Base-by-base conservation (phyloP, 2,329 filamentous ascomycete species). In the Paraconiothyrium brasiliense region DNA sequence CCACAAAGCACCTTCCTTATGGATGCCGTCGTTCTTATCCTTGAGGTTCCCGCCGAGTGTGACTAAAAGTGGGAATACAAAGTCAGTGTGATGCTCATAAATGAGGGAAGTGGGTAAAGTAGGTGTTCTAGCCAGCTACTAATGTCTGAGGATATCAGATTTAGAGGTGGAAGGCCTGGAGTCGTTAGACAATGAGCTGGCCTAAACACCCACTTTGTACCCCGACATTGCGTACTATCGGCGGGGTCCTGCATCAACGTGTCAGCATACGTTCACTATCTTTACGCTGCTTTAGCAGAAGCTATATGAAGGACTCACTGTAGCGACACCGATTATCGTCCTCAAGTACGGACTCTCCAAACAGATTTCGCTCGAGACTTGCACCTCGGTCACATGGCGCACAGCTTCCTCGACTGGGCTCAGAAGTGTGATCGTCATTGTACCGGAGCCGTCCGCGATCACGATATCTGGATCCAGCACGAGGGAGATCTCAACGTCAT, bases 331-430 rank as follows among this genome's bases (percentile, higher is more conserved):
- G 44, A 64, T 54, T 11, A 65, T n/a, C 6, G 57, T 22, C 9
- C 46, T 55, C 2, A 68, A 43, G 32, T 61, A 68, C 4, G 22
- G 34, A 13, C 64, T 65, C 39, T 60, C 57, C 32, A 35, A 39
- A 43, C 64, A 67, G 20, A 46, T 48, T 2, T 58, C 35, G 1
- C 43, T 48, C 8, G 59, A 54, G n/a, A 64, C 62, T 8, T 49
- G 48, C 13, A 68, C 43, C 13, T 65, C 64, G 11, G 64, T 68
- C 20, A 67, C 60, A 7, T 62, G 57, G 39, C 60, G 63, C 10
- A 48, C 34, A 4, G 60, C 58, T 27, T 65, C 59, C 6, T 61
- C 57, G 1, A 55, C 43, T 0, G 64, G 27, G 9, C 64, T 56
- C 5, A 68, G 50, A 2, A 68, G 35, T 3, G 61, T 67, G 4